Evolutionary conservation across 139 green algal genomes (phyloP).

Genomic region (Coelastrella sp.): DNA sequence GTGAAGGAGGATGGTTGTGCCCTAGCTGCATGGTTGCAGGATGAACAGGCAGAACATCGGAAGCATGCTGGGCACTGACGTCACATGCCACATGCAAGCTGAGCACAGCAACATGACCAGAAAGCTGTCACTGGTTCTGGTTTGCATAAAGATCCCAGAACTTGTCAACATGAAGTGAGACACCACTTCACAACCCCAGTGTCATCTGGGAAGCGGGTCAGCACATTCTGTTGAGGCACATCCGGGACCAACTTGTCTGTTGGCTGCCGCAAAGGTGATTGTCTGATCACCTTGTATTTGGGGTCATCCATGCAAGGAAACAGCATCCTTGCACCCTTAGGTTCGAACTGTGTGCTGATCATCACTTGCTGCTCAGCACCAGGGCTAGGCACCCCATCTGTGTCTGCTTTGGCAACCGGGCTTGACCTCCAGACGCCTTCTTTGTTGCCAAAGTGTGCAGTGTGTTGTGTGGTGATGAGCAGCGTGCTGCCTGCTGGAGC

Average conservation of each 20-base stretch:
- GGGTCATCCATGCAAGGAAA: conserved; percentile 59
- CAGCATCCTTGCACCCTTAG: conserved; percentile 24
- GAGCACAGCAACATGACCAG: too few relatives aligned
- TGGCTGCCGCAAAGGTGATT: not conserved
- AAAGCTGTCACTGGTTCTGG: too few relatives aligned
- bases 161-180: too few relatives aligned
- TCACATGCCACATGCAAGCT: too few relatives aligned
- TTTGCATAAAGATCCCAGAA: not conserved
- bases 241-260: too few relatives aligned
- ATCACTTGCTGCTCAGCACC: conserved; percentile 2
- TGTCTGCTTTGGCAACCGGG: not conserved
- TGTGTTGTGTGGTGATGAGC: conserved; percentile 37
- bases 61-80: too few relatives aligned
- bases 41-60: too few relatives aligned
- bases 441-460: not conserved
- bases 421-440: conserved; percentile 41
- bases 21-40: too few relatives aligned
- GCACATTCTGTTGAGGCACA: too few relatives aligned
- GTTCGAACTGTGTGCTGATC: conserved; percentile 52
- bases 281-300: conserved; percentile 51
- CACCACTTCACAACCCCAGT: not conserved
- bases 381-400: not conserved
- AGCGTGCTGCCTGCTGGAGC: not conserved
- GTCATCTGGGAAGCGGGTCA: too few relatives aligned
- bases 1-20: too few relatives aligned